These are phyloP conservation scores for Populus davidiana DNA, from an alignment of 345 rosid species.

Conservation along the genomic window DNA sequence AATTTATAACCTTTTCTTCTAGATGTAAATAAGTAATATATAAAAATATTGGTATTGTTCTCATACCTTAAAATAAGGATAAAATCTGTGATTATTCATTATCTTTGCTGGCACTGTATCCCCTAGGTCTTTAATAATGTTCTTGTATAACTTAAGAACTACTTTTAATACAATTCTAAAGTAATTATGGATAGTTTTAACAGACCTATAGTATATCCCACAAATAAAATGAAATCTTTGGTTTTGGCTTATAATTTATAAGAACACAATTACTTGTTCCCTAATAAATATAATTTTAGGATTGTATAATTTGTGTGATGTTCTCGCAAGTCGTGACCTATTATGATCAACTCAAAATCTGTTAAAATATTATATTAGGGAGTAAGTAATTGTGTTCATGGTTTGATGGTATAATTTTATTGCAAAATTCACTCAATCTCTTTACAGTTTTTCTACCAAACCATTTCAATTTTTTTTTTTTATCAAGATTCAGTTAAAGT, in stretches of 20 bases:
- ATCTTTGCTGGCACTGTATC: background rate
- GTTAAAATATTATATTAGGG: no score
- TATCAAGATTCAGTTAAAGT: background rate
- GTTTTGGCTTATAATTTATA: background rate
- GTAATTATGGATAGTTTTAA: background rate
- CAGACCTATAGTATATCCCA: background rate
- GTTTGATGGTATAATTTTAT: background rate
- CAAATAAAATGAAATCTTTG: background rate
- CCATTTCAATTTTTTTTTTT: no score
- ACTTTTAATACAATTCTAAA: background rate
- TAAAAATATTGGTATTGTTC: background rate
- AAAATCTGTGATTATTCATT: background rate
- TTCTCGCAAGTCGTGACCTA: no score
- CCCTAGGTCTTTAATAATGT: background rate
- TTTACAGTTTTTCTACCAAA: background rate
- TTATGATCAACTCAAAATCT: no score
- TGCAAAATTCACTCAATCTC: background rate
- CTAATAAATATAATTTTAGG: background rate
- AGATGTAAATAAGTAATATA: background rate
- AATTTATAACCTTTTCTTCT: background rate
- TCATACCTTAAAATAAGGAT: background rate
- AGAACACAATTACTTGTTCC: background rate
- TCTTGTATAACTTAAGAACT: background rate
- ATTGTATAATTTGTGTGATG: no score
- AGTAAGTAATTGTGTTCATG: no score